phyloP scores from a whole-genome alignment of 2,329 filamentous ascomycete species.

The Fusarium decemcellulare region DNA sequence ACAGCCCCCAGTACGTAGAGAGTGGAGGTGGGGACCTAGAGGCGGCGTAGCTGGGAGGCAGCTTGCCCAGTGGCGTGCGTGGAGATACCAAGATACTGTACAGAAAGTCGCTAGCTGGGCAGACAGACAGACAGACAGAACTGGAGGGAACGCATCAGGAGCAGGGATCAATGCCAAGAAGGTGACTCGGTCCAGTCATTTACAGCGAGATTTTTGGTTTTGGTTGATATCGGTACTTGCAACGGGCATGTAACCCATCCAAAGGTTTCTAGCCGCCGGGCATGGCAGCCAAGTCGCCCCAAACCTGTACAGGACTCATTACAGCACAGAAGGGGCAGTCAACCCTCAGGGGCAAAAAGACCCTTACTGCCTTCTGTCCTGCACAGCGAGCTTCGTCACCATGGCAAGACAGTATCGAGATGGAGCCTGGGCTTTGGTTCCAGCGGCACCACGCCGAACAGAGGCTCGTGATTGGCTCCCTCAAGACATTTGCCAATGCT shows the following conservation, averaged over 20 bases:
- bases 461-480: constrained; percentile 41
- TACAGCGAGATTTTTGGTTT: too few species aligned
- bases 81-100: not conserved
- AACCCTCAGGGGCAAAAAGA: constrained; percentile 11
- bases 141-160: not conserved
- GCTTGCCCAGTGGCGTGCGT: constrained; percentile 16
- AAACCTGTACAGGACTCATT: not conserved
- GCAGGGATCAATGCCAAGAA: not conserved
- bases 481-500: constrained; percentile 27
- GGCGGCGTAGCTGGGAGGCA: constrained; percentile 23
- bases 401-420: constrained; percentile 22
- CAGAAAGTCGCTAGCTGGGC: too few species aligned
- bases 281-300: not conserved
- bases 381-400: constrained; percentile 17
- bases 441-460: constrained; percentile 18
- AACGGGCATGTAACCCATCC: too few species aligned
- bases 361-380: not conserved
- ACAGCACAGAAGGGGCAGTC: not conserved
- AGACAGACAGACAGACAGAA: not conserved
- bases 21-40: not conserved
- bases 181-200: not conserved
- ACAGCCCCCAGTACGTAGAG: not conserved
- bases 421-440: constrained; percentile 15
- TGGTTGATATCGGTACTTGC: too few species aligned
- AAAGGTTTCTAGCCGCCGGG: constrained; percentile 15